phyloP scores from a whole-genome alignment of 2,329 filamentous ascomycete species.

The Venturiaceae sp. region DNA sequence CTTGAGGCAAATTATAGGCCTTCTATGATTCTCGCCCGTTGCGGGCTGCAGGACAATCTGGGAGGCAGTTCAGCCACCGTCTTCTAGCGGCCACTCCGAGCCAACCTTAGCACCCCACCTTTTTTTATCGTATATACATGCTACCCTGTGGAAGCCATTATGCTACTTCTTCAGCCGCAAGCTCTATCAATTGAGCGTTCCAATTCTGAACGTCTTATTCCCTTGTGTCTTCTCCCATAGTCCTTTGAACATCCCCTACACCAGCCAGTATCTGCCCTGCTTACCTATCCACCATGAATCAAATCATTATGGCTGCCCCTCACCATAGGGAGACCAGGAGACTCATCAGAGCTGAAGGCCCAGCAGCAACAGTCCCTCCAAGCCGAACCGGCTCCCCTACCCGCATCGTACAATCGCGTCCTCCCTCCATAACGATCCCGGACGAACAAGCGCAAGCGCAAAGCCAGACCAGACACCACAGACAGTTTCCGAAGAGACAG shows the following conservation, averaged over 20 bases:
- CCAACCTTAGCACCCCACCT: not conserved
- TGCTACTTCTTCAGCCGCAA: not conserved
- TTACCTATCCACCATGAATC: not conserved
- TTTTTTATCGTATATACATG: not conserved
- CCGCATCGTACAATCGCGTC: not conserved
- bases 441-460: not conserved
- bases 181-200: not conserved
- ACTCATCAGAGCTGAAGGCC: not conserved
- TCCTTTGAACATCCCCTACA: not conserved
- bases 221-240: not conserved
- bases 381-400: conserved; percentile 2
- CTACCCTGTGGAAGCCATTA: not conserved
- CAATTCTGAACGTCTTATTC: not conserved
- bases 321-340: not conserved
- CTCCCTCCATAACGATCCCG: not conserved
- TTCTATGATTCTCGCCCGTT: not conserved
- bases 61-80: conserved; percentile 2
- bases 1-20: not conserved
- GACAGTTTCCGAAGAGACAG: conserved; percentile 17
- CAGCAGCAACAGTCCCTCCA: not conserved
- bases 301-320: not conserved
- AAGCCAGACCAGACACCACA: not conserved
- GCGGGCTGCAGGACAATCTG: not conserved
- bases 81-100: not conserved
- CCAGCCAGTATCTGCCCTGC: not conserved